These are phyloP conservation scores for Fusarium sp. DNA, from an alignment of 2,329 filamentous ascomycete genomes.

Conservation along the genomic window DNA sequence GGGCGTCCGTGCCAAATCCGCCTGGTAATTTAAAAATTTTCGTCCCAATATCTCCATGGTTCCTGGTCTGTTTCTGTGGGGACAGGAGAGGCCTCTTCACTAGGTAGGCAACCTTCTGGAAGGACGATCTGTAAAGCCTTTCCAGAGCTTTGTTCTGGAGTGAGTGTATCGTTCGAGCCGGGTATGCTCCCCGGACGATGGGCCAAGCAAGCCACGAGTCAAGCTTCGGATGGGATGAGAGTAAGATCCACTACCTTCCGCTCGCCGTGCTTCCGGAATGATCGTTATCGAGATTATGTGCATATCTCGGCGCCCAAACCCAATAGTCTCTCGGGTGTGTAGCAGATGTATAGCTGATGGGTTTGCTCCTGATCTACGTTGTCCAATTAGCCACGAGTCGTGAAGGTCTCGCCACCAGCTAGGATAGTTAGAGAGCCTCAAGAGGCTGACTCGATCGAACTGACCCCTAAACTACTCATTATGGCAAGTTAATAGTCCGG, in stretches of 20 bases:
- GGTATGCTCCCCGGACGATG: constrained; percentile 42
- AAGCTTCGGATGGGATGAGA: constrained; percentile 31
- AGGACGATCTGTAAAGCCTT: constrained; percentile 44
- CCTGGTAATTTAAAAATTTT: constrained; percentile 52
- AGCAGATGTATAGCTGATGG: neutral
- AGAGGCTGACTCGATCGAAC: constrained; percentile 25
- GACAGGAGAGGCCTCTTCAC: constrained; percentile 39
- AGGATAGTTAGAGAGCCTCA: constrained; percentile 25
- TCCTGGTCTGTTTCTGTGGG: constrained; percentile 43
- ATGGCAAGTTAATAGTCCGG: constrained; percentile 36
- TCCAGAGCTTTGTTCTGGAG: constrained; percentile 31
- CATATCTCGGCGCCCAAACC: constrained; percentile 32
- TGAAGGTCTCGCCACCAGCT: constrained; percentile 16
- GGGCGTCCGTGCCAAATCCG: constrained; percentile 44
- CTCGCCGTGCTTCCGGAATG: constrained; percentile 36
- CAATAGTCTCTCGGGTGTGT: constrained; percentile 21
- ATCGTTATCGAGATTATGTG: constrained; percentile 38
- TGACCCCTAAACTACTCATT: constrained; percentile 20
- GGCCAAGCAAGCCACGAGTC: constrained; percentile 42
- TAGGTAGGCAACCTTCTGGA: constrained; percentile 50
- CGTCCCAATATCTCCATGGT: constrained; percentile 44
- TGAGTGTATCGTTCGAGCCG: constrained; percentile 39
- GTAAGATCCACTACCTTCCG: constrained; percentile 32
- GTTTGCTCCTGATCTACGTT: constrained; percentile 29
- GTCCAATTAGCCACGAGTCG: constrained; percentile 36